Evolutionary conservation across 1,139 yeast species (phyloP).

Genomic region (Zygoascus sp.): DNA sequence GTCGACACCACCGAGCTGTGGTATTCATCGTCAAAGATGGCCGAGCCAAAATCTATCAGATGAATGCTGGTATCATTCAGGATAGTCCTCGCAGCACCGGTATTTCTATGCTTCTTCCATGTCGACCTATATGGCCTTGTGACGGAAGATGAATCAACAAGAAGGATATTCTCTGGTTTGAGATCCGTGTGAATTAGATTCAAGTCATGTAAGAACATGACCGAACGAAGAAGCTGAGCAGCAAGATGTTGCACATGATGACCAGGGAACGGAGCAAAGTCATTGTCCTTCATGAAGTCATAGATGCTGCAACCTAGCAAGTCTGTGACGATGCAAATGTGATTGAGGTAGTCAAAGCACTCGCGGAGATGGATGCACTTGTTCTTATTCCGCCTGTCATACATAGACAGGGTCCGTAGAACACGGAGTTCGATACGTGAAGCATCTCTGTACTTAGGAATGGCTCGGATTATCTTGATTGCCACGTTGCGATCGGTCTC

Average conservation of each 20-base stretch:
- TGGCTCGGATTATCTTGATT: constrained; percentile 69
- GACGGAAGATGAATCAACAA: constrained; percentile 39
- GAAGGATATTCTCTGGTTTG: constrained; percentile 88
- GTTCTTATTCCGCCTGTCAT: constrained; percentile 58
- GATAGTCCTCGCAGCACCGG: constrained; percentile 36
- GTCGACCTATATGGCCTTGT: constrained; percentile 17
- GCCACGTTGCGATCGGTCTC: constrained; percentile 67
- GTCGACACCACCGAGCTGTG: constrained; percentile 88
- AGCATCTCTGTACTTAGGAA: constrained; percentile 45
- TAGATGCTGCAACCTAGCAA: constrained; percentile 77
- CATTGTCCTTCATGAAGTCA: constrained; percentile 74
- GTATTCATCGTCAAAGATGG: constrained; percentile 89
- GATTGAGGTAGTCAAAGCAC: constrained; percentile 90
- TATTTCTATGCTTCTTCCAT: constrained; percentile 25
- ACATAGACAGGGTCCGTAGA: constrained; percentile 66
- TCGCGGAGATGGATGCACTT: constrained; percentile 68
- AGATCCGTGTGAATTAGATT: constrained; percentile 90
- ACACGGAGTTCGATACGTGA: constrained; percentile 57
- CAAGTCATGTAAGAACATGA: constrained; percentile 83
- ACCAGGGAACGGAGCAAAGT: constrained; percentile 69
- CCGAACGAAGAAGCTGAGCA: constrained; percentile 78
- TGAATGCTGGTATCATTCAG: constrained; percentile 76
- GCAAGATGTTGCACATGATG: constrained; percentile 84
- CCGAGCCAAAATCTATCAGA: constrained; percentile 93
- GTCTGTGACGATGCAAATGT: constrained; percentile 91